Evolutionary conservation across 2,329 filamentous ascomycete species (phyloP).

Genomic region (Annulohypoxylon truncatum): DNA sequence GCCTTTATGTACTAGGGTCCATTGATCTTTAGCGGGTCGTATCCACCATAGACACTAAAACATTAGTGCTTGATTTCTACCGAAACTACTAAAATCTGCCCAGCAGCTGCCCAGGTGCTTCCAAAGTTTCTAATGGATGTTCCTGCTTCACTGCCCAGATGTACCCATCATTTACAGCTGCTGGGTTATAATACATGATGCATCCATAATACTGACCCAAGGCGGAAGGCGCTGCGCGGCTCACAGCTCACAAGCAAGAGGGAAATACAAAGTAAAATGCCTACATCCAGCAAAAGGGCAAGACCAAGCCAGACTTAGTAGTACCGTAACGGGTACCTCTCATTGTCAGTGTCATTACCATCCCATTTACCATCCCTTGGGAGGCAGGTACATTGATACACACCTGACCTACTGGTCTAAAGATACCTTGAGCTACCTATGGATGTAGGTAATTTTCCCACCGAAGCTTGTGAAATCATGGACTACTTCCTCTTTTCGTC

Average conservation of each 20-base stretch:
- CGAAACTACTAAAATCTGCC: conserved; percentile 32
- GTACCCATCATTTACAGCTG: not conserved
- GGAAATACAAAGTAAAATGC: conserved; percentile 12
- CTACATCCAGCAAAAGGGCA: not conserved
- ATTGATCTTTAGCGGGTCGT: conserved; percentile 40
- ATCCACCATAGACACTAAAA: conserved; percentile 37
- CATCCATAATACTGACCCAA: conserved; percentile 15
- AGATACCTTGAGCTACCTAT: conserved; percentile 1
- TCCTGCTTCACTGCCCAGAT: conserved; percentile 2
- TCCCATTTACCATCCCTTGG: conserved; percentile 29
- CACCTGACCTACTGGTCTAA: conserved; percentile 12
- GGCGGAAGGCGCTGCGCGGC: conserved; percentile 37
- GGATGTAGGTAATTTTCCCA: conserved; percentile 27
- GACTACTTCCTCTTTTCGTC: conserved; percentile 17
- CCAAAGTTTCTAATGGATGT: not conserved
- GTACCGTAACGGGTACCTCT: conserved; percentile 25
- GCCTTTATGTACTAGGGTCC: conserved; percentile 20
- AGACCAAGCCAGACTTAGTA: conserved; percentile 7
- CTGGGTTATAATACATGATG: conserved; percentile 3
- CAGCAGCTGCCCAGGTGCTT: conserved; percentile 1
- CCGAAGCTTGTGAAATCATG: conserved; percentile 38
- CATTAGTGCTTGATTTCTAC: conserved; percentile 38
- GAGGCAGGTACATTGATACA: conserved; percentile 26
- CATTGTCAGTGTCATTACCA: conserved; percentile 6
- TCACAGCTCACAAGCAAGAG: conserved; percentile 3